A percentile compares a stretch with the other conserved stretches of the same genome.
Conservation (phyloP, 2,329 filamentous ascomycete species). For the Fusarium camptoceras region DNA sequence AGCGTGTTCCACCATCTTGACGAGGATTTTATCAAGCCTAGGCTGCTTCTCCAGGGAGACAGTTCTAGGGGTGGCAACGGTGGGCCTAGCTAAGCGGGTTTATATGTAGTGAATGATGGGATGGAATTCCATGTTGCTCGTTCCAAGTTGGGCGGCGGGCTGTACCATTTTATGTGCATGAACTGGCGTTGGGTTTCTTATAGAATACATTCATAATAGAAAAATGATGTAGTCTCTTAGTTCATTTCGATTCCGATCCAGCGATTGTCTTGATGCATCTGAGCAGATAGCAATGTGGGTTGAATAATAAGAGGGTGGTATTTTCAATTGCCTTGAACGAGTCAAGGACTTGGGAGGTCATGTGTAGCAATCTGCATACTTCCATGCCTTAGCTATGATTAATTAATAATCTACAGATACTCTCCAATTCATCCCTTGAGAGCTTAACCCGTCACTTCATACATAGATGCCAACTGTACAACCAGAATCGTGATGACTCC, state of each 20-base stretch:
- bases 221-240: constrained; percentile 18
- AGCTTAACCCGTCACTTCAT: constrained; percentile 28
- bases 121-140: constrained; percentile 13
- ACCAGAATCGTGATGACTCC: constrained; percentile 23
- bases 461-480: constrained; percentile 27
- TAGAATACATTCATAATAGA: constrained; percentile 34
- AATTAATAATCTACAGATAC: constrained; percentile 39
- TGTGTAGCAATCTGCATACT: constrained; percentile 13
- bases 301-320: constrained; percentile 15
- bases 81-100: constrained; percentile 36
- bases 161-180: constrained; percentile 44
- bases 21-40: constrained; percentile 96
- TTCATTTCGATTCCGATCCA: neutral
- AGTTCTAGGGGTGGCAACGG: constrained; percentile 45
- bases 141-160: constrained; percentile 4
- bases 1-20: constrained; percentile 93
- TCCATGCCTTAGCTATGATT: constrained; percentile 35
- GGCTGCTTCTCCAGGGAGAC: constrained; percentile 81
- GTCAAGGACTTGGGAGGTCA: constrained; percentile 25
- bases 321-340: constrained; percentile 31
- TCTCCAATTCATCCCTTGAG: constrained; percentile 24
- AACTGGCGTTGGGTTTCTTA: constrained; percentile 43
- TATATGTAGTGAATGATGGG: constrained; percentile 4
- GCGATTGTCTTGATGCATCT: neutral
- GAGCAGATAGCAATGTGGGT: neutral